Evolutionary conservation across 2,329 filamentous ascomycete genomes (phyloP).

Genomic region (Pseudocercospora cruenta): DNA sequence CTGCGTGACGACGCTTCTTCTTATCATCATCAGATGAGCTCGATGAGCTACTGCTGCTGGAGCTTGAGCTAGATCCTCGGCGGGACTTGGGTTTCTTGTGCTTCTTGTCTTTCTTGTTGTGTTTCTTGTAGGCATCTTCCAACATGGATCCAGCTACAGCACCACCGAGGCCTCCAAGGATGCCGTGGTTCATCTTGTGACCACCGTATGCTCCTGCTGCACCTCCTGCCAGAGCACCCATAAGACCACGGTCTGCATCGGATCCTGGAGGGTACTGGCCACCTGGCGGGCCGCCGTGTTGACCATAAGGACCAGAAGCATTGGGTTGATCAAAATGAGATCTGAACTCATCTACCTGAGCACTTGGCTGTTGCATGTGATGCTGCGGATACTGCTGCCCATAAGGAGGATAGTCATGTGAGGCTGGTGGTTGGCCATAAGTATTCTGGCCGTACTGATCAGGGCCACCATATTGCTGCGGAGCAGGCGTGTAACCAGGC

Average conservation of each 20-base stretch:
- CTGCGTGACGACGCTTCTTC: slow-evolving; percentile 24
- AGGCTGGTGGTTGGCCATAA: background rate
- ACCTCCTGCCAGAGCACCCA: slow-evolving; percentile 60
- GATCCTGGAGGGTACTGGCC: slow-evolving; percentile 17
- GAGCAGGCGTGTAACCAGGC: slow-evolving; percentile 22
- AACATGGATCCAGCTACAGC: slow-evolving; percentile 59
- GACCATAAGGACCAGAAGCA: slow-evolving; percentile 19
- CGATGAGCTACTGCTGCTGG: slow-evolving; percentile 28
- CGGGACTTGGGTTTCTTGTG: slow-evolving; percentile 24
- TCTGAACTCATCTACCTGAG: slow-evolving; percentile 26
- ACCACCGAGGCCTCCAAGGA: slow-evolving; percentile 62
- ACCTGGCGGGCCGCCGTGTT: slow-evolving; percentile 16
- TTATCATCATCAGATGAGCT: slow-evolving; percentile 23
- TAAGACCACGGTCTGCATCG: slow-evolving; percentile 59
- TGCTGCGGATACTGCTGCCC: slow-evolving; percentile 21
- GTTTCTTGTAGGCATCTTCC: slow-evolving; percentile 57
- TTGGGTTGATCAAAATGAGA: slow-evolving; percentile 26
- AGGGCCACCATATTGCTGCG: slow-evolving; percentile 20
- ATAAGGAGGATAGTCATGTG: slow-evolving; percentile 15
- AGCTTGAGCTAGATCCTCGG: slow-evolving; percentile 21
- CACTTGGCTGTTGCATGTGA: slow-evolving; percentile 28
- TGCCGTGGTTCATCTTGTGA: slow-evolving; percentile 58
- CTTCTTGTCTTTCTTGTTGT: slow-evolving; percentile 42
- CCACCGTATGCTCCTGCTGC: slow-evolving; percentile 62
- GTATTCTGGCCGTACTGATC: slow-evolving; percentile 17